Base-by-base conservation (phyloP, 2,329 filamentous ascomycete genomes). In the Aspergillus terreus region DNA sequence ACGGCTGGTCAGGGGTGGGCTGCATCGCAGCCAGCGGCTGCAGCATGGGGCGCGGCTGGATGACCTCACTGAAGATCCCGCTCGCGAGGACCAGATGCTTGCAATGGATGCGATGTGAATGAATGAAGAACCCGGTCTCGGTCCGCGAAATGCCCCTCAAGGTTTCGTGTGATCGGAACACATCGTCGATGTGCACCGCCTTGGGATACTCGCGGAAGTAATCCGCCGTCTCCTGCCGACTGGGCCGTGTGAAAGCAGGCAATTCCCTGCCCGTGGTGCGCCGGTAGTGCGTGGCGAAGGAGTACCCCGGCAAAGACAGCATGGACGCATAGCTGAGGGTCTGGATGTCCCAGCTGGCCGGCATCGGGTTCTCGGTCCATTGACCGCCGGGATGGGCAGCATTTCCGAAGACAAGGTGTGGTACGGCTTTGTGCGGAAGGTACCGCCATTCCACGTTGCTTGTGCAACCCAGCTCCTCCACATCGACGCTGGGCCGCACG, bases 311-410 rank as follows among this genome's bases (percentile, higher is more conserved):
- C 23, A 85, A 69, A 12, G 80, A 83, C 6, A 85, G 71, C 76
- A 83, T 81, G 52, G 82, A 80, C 2, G 81, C 80, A 69, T 85
- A 84, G 63, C 81, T 84, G 64, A 85, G 62, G 0, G 82, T 80
- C 41, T 79, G 80, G 55, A 84, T 82, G 51, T 82, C 75, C 65
- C 76, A 77, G 61, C 76, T 81, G 3, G 78, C 75, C 23, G 72
- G 71, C 12, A 76, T 71, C 0, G 77, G 75, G 50, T 81, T 77
- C 46, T 81, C 78, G 1, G 76, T 78, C 82, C 82, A 85, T 62
- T 84, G 82, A 6, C 82, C 82, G 14, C 82, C 82, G 1, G 80
- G 71, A 38, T 73, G 65, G 7, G 67, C 50, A 0, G 79, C 71
- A 51, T 79, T 71, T 14, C 82, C 82, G 49, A 84, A 70, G 2